Evolutionary conservation across 2,329 filamentous ascomycete genomes (phyloP).

Genomic region (Fusarium algeriense): DNA sequence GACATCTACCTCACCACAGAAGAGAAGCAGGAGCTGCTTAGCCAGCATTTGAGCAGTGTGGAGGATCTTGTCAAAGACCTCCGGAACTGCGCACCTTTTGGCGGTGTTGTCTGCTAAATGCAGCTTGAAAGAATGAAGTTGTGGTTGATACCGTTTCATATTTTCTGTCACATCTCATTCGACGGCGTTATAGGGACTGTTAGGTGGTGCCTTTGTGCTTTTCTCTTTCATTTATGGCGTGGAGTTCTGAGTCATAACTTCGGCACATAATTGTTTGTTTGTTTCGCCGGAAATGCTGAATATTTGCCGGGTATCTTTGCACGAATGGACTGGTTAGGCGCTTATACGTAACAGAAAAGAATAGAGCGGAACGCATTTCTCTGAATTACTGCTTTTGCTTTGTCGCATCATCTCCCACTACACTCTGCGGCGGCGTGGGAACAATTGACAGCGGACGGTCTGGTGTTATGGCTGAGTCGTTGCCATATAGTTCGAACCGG

Average conservation of each 20-base stretch:
- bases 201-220: conserved; percentile 27
- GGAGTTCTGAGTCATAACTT: conserved; percentile 44
- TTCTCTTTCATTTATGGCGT: conserved; percentile 28
- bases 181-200: conserved; percentile 36
- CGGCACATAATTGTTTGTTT: conserved; percentile 36
- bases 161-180: conserved; percentile 2
- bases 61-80: conserved; percentile 88
- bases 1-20: conserved; percentile 69
- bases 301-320: conserved; percentile 44
- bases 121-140: background rate
- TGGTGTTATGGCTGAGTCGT: conserved; percentile 39
- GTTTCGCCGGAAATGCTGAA: conserved; percentile 35
- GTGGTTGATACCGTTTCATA: background rate
- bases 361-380: conserved; percentile 23
- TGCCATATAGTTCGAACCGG: conserved; percentile 61
- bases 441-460: conserved; percentile 41
- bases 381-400: conserved; percentile 20
- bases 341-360: conserved; percentile 45
- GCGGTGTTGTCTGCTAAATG: conserved; percentile 64
- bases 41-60: conserved; percentile 82
- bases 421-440: conserved; percentile 43
- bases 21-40: conserved; percentile 85
- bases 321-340: conserved; percentile 47
- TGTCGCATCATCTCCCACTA: conserved; percentile 17
- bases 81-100: conserved; percentile 81